Evolutionary conservation across 2,329 filamentous ascomycete species (phyloP), one percentile per base, ranked within the genome.

Genomic region (Apiospora kogelbergensis): DNA sequence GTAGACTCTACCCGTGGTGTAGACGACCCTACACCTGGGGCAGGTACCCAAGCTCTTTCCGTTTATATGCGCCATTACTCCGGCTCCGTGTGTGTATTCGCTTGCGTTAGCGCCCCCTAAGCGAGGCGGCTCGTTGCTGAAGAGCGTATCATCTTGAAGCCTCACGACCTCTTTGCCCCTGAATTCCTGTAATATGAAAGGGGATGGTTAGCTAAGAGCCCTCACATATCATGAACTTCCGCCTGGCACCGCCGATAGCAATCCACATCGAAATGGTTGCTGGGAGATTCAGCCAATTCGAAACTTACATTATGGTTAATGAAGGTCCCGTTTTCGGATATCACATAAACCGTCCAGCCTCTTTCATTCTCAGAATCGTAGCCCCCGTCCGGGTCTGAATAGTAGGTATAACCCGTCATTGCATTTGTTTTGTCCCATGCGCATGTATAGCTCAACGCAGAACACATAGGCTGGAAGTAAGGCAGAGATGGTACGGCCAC

Each of bases 111-210:
- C 33, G 33, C 7, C 7, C 7, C 33, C 33, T 4, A 33, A 33
- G 7, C 3, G 33, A 7, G 33, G 33, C 33, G 33, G 33, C 7
- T 33, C 33, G 33, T 33, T 33, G 33, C 33, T 33, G 33, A 33
- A 33, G 33, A 17, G 20, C 11, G 20, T 2, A 41, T 10, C 40
- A 15, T 17, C 13, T 6, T 11, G 22, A 26, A 15, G 11, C 15
- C 13, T 6, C 1, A 6, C 11, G 3, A 30, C 2, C 4, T 30
- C 24, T 6, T 13, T 1, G 4, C 13, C 2, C 4, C 6, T 4
- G 46, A 53, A 30, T 17, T 53, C 46, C 46, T 48, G 46, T 48
- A 6, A 17, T 15, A 1, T 26, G 10, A 15, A 26, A 9, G 11
- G 15, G 10, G 4, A 26, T 1, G 1, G 46, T 48, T 5, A 48